A percentile compares a stretch with the other conserved stretches of the same genome.
Conservation (phyloP, 108 stramenopile species). For the Nitzschia sp. region DNA sequence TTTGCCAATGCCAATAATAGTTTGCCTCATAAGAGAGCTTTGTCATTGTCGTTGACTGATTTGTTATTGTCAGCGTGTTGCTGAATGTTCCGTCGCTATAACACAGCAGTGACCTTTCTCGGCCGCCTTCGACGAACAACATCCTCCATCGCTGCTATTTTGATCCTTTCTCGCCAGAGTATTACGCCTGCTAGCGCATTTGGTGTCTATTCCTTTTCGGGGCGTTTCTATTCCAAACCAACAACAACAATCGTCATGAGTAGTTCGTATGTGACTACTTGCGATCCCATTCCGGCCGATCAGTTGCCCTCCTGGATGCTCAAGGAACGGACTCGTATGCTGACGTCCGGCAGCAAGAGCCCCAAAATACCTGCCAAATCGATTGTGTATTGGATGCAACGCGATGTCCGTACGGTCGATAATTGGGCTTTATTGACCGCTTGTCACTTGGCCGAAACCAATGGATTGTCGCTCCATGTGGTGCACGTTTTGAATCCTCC, state of each 20-base stretch:
- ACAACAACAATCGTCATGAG: background rate
- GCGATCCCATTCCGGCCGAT: conserved; percentile 5
- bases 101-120: too few species aligned
- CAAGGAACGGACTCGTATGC: conserved; percentile 38
- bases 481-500: conserved; percentile 75
- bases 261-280: conserved; percentile 13
- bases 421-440: conserved; percentile 96
- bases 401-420: conserved; percentile 93
- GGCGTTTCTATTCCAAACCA: too few species aligned
- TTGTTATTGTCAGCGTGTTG: too few species aligned
- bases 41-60: too few species aligned
- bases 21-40: too few species aligned
- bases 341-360: conserved; percentile 17
- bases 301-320: conserved; percentile 37
- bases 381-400: conserved; percentile 97
- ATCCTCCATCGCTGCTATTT: too few species aligned
- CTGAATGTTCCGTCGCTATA: too few species aligned
- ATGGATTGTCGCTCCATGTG: conserved; percentile 68
- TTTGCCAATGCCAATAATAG: too few species aligned
- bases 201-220: too few species aligned
- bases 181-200: too few species aligned
- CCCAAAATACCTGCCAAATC: conserved; percentile 18
- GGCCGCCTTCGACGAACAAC: too few species aligned
- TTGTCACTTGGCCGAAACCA: conserved; percentile 53
- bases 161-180: too few species aligned